Evolutionary conservation across 2,329 filamentous ascomycete species (phyloP), one percentile per base, ranked within the genome.

Genomic region (Penicillium paneum): DNA sequence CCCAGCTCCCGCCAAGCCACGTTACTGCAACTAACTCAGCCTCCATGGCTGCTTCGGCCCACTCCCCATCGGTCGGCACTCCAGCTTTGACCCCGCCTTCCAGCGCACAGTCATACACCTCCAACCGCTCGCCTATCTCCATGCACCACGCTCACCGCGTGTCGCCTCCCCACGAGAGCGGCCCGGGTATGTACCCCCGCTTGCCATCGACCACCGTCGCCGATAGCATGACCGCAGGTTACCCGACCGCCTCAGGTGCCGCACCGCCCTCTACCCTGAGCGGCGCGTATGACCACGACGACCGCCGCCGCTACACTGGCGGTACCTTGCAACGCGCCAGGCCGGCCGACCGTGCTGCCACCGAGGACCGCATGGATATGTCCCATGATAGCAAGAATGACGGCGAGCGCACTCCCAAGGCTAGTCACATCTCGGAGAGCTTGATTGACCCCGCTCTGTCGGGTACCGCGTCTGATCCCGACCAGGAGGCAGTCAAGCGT

Each of bases 31-130:
- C 66, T 54, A 71, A 68, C 62, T 71, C 72, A 46, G 64, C 70
- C 57, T 51, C 76, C 56, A 65, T 78, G 63, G 56, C 75, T 63
- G 64, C 70, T 11, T 73, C 76, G 5, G 72, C 65, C 34, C 73
- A 78, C 43, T 78, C 78, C 40, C 73, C 77, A 10, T 74, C 76
- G 54, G 67, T 75, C 48, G 79, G 82, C 49, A 87, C 84, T 36
- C 84, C 84, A 3, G 83, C 83, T 13, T 71, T 87, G 56, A 86
- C 84, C 0, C 84, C 84, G 19, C 82, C 83, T 1, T 83, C 81
- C 5, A 85, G 82, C 57, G 81, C 83, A 17, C 78, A 85, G 58
- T 85, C 83, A 0, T 85, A 87, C 68, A 82, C 78, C 43, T 85
- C 84, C 5, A 80, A 81, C 59, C 83, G 85, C 58, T 86, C 84